Percentiles rank a stretch among this genome's conserved stretches.
These are phyloP conservation scores for Bonia amplexicaulis DNA, from an alignment of 176 grass and related monocot species.

Conservation along the genomic window DNA sequence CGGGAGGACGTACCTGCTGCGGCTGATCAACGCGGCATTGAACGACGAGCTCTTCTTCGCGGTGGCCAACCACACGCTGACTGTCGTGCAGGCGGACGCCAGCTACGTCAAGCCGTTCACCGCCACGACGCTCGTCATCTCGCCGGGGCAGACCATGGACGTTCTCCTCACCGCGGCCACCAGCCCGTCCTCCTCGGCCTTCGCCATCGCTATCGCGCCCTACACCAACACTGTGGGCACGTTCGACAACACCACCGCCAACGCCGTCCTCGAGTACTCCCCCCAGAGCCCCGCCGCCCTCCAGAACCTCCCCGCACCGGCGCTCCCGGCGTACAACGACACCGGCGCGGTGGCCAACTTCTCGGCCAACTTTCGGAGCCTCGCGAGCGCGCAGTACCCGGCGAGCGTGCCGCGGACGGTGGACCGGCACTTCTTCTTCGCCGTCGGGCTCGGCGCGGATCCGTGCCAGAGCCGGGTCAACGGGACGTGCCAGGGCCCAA, in stretches of 20 bases:
- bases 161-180: slow-evolving; percentile 50
- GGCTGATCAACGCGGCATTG: slow-evolving; percentile 75
- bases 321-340: slow-evolving; percentile 60
- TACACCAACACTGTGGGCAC: slow-evolving; percentile 54
- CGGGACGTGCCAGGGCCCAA: slow-evolving; percentile 68
- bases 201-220: slow-evolving; percentile 49
- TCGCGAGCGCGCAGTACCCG: slow-evolving; percentile 55
- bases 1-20: slow-evolving; percentile 59
- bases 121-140: slow-evolving; percentile 47
- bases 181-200: slow-evolving; percentile 7
- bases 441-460: slow-evolving; percentile 55
- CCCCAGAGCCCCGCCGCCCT: neutral
- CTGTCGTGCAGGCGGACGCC: slow-evolving; percentile 64
- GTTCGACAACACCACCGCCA: slow-evolving; percentile 83
- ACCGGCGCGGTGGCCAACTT: slow-evolving; percentile 56
- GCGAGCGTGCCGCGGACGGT: slow-evolving; percentile 44
- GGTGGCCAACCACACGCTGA: slow-evolving; percentile 67
- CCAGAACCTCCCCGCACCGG: slow-evolving; percentile 17
- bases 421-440: slow-evolving; percentile 61
- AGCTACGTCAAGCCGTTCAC: slow-evolving; percentile 70
- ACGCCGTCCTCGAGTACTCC: slow-evolving; percentile 58
- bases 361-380: slow-evolving; percentile 59
- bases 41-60: slow-evolving; percentile 93
- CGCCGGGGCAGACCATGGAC: slow-evolving; percentile 64
- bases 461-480: slow-evolving; percentile 49